These are phyloP conservation scores for Tephrocybe sp. DNA, from an alignment of 768 basidiomycete genomes.

Conservation along the genomic window DNA sequence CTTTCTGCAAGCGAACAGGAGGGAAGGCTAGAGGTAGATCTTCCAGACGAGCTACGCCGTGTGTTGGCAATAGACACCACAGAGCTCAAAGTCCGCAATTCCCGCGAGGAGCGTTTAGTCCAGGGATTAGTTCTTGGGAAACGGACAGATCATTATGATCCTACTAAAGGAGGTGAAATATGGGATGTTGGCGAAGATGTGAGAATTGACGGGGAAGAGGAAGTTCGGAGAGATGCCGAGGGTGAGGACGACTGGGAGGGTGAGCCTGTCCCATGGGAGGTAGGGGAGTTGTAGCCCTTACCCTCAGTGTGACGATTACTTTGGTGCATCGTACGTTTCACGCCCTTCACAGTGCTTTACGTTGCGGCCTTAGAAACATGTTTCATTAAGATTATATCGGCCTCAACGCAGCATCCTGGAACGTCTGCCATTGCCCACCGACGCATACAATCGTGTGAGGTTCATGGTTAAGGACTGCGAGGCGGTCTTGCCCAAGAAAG, in stretches of 20 bases:
- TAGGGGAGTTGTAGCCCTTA: slow-evolving; percentile 60
- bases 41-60: slow-evolving; percentile 66
- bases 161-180: slow-evolving; percentile 66
- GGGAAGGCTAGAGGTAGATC: slow-evolving; percentile 50
- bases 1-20: slow-evolving; percentile 24
- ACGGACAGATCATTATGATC: slow-evolving; percentile 57
- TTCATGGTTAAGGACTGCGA: slow-evolving; percentile 1
- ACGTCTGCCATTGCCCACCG: background rate
- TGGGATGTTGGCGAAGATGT: slow-evolving; percentile 75
- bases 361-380: slow-evolving; percentile 12
- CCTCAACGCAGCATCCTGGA: background rate
- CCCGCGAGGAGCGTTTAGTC: slow-evolving; percentile 54
- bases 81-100: slow-evolving; percentile 36
- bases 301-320: background rate
- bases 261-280: slow-evolving; percentile 81
- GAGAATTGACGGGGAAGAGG: slow-evolving; percentile 25
- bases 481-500: slow-evolving; percentile 2
- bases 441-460: slow-evolving; percentile 1
- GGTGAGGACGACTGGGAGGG: slow-evolving; percentile 77
- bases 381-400: slow-evolving; percentile 10
- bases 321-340: slow-evolving; percentile 17
- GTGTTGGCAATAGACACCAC: slow-evolving; percentile 61
- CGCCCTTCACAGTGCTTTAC: slow-evolving; percentile 8
- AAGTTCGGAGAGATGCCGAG: slow-evolving; percentile 31
- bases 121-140: slow-evolving; percentile 61